phyloP scores from a whole-genome alignment of 257 asterid genomes.

The Anisodus acutangulus region DNA sequence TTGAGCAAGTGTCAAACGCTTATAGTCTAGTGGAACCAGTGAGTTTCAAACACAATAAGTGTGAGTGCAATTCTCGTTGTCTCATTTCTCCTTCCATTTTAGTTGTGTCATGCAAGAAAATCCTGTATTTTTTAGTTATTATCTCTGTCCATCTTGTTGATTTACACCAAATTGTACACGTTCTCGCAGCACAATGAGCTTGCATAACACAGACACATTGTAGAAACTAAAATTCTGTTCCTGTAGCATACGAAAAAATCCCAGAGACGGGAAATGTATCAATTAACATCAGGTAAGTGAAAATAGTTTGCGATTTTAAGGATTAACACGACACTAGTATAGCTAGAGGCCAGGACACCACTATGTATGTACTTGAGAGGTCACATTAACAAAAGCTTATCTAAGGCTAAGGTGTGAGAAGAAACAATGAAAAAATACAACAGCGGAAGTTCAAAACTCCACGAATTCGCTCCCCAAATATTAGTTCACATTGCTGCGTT shows the following conservation, averaged over 20 bases:
- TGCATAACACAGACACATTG: neutral
- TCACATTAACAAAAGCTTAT: constrained; percentile 24
- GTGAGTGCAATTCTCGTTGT: neutral
- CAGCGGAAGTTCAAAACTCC: constrained; percentile 11
- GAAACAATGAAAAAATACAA: constrained; percentile 32
- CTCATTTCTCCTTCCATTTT: neutral
- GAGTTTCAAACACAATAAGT: neutral
- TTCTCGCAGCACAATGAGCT: too few species aligned
- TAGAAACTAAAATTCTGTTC: neutral
- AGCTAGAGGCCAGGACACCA: constrained; percentile 19
- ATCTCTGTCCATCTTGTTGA: neutral
- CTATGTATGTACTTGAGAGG: constrained; percentile 27
- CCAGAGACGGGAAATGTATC: neutral
- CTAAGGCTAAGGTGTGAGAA: constrained; percentile 30
- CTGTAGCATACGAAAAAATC: neutral
- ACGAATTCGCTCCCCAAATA: neutral
- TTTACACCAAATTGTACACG: neutral
- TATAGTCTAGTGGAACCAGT: neutral
- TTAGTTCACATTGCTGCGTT: constrained; percentile 55
- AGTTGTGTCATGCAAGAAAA: neutral
- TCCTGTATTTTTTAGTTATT: too few species aligned
- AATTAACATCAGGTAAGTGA: neutral
- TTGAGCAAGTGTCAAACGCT: too few species aligned
- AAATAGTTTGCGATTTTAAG: constrained; percentile 19
- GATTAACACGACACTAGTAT: neutral